phyloP scores from a whole-genome alignment of 1,284 basidiomycete species.

The Puccinia polysora region DNA sequence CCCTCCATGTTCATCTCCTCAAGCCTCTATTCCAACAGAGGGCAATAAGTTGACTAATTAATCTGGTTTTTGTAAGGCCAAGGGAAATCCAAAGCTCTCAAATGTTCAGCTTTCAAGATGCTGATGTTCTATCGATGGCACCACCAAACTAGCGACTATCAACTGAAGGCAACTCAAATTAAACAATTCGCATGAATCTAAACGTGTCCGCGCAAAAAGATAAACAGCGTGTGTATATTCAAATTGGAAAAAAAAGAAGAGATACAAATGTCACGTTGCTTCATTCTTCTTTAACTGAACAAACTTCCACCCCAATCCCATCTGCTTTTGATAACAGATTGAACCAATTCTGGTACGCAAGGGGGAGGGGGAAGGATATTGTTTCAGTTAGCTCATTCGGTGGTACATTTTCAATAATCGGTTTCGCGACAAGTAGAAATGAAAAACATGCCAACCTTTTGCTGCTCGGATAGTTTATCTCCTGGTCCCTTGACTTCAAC shows the following conservation, averaged over 20 bases:
- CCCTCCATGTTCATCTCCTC: too few relatives aligned
- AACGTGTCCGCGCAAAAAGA: too few relatives aligned
- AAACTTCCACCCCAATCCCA: conserved; percentile 22
- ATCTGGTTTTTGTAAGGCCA: too few relatives aligned
- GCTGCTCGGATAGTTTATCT: conserved; percentile 79
- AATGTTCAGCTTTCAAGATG: too few relatives aligned
- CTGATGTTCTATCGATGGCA: too few relatives aligned
- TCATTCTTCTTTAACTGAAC: conserved; percentile 29
- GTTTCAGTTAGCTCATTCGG: not conserved
- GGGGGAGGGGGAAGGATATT: not conserved
- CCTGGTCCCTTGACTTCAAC: conserved; percentile 96
- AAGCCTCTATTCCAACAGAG: too few relatives aligned
- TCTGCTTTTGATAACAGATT: conserved; percentile 15
- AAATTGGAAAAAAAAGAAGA: not conserved
- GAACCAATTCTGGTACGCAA: conserved; percentile 1
- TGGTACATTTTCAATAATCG: not conserved
- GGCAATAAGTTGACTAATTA: too few relatives aligned
- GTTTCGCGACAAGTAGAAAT: not conserved
- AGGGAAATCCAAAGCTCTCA: too few relatives aligned
- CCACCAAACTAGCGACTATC: too few relatives aligned
- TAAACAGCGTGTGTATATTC: too few relatives aligned
- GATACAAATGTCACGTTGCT: not conserved
- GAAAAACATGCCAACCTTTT: conserved; percentile 63
- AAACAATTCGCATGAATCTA: too few relatives aligned
- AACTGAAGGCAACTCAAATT: too few relatives aligned